Evolutionary conservation across 148 eudicot genomes (phyloP), one percentile per base, ranked within the genome.

Genomic region (Amaranthus hypochondriacus): DNA sequence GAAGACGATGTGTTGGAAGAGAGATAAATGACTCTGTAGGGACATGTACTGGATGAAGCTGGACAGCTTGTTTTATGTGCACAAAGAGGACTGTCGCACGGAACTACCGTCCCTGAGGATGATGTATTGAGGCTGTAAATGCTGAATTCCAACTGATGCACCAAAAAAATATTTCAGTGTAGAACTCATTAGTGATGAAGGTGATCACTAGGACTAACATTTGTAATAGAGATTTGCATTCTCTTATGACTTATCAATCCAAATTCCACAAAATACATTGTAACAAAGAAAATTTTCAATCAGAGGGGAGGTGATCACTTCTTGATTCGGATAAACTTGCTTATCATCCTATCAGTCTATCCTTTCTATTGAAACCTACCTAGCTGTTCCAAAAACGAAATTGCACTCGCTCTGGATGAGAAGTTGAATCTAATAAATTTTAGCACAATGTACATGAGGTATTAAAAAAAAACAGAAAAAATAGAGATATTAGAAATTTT

Each of bases 41-140:
- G 83, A 82, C 99, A 96, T 14, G 83, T 77, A 68, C 82, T 73
- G 14, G 64, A 78, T 68, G 76, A 55, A 4, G 50, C 47, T 44
- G 86, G 77, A 76, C 97, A 92, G 80, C 70, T 79, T 60, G 80
- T 78, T 69, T 72, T 73, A 59, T 74, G 79, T 79, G 76, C 81
- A 80, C 99, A 96, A 66, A 79, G 50, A 48, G 87, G 81, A 82
- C 92, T 89, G 74, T 78, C 83, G 83, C 99, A 96, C 62, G 96
- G 84, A 79, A 92, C 88, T 53, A 57, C 58, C 52, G 60, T 42
- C 15, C 96, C 89, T 6, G 92, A 89, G 54, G 97, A 83, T 58
- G 99, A 96, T 28, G 83, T 83, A 68, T 79, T 90, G n/a, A 87
- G 88, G 79, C 91, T 90, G 87, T 96, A 96, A 21, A 90, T 90